Base-by-base conservation (phyloP, 176 grass and related monocot species). In the Aegilops bicornis region DNA sequence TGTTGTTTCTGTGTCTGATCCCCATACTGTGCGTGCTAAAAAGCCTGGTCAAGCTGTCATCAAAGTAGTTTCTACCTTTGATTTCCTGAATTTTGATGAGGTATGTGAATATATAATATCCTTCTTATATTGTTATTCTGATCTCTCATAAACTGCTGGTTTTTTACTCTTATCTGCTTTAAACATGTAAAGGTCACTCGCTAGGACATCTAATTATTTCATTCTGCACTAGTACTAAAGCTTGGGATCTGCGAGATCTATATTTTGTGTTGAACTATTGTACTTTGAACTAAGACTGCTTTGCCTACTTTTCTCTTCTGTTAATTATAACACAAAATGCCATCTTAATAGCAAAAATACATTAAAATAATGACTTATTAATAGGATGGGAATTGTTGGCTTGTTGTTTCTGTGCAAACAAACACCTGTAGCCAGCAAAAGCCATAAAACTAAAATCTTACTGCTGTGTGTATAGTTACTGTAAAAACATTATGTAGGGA, bases 11-110 rank as follows among this genome's bases (percentile, higher is more conserved):
- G 82, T 94, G 59, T 98, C 90, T 85, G 87, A 58, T 88, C 91
- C 88, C 67, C 86, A 37, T 48, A 73, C 87, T 2, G 72, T 94
- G 64, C 81, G 77, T 73, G 90, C 97, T 69, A 94, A 86, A 90
- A 92, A 66, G 79, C 87, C 92, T 91, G 93, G 96, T 87, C 90
- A 88, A 86, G 90, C 82, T 79, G 93, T 87, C 83, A 90, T 98
- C 76, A 95, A 82, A 94, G 90, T 91, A 83, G 62, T 92, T 89
- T 98, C 93, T 85, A 71, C 74, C 56, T 96, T 91, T 79, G 93
- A 96, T 90, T 79, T 72, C 76, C 75, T 95, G 24, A 98, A 98
- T 75, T 96, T 89, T 80, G 92, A 98, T 73, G 89, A 96, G 93
- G 96, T 98, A 67, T 42, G 33, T 86, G 45, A 69, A 61, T 76